Conservation (phyloP, 2,329 filamentous ascomycete genomes). For the Colletotrichum sp. region DNA sequence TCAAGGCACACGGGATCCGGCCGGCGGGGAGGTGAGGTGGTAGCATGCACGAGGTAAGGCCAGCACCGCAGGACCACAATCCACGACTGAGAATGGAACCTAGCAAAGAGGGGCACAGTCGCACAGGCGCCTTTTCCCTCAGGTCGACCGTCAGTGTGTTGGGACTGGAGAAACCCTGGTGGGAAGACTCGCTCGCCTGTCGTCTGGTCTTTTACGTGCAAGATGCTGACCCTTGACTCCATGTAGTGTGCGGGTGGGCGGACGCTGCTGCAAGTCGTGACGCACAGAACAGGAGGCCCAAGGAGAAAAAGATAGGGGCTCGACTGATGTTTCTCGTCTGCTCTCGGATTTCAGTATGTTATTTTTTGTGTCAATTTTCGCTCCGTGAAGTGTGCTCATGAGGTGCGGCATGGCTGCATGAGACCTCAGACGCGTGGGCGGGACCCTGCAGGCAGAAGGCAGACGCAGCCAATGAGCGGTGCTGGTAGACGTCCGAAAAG, state of each 20-base stretch:
- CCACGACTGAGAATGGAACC: not conserved
- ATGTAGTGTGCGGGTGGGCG: not conserved
- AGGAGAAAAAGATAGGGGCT: not conserved
- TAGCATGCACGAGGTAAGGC: not conserved
- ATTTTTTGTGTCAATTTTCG: not conserved
- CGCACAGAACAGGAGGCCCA: constrained; percentile 15
- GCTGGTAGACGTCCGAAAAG: constrained; percentile 2
- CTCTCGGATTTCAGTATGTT: not conserved
- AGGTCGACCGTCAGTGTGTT: not conserved
- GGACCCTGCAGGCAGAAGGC: constrained; percentile 18
- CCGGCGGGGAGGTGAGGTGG: not conserved
- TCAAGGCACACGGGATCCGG: constrained; percentile 1
- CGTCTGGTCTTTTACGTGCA: not conserved
- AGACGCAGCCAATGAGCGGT: constrained; percentile 1
- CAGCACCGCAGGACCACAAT: not conserved
- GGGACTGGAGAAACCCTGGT: not conserved
- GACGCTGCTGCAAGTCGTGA: constrained; percentile 5
- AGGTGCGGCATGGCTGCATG: constrained; percentile 1
- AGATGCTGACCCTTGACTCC: not conserved
- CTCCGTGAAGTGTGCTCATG: not conserved
- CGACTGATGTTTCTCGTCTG: not conserved
- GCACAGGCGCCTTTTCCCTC: not conserved
- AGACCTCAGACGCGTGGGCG: constrained; percentile 19
- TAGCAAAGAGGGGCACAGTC: not conserved
- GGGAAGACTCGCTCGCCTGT: not conserved